Conservation (phyloP, 352 stramenopile genomes). For the Phytophthora citrophthora region DNA sequence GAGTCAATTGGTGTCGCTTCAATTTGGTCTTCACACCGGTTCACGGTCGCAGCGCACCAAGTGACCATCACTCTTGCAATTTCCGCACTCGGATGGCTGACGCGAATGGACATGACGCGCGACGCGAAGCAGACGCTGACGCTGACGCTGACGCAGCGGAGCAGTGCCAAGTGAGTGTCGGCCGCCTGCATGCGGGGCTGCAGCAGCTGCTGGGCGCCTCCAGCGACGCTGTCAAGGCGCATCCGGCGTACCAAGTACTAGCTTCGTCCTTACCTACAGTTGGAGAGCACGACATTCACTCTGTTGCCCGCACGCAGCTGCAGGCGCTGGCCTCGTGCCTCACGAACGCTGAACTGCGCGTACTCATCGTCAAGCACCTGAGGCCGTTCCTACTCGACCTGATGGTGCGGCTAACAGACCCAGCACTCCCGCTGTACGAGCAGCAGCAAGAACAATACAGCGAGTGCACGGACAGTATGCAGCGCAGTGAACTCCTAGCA, state of each 20-base stretch:
- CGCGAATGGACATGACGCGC: constrained; percentile 20
- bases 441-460: constrained; percentile 5
- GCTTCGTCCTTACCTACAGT: constrained; percentile 12
- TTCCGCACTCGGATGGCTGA: constrained; percentile 17
- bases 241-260: constrained; percentile 46
- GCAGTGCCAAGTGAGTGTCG: constrained; percentile 35
- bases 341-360: constrained; percentile 50
- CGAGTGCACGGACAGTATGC: constrained; percentile 56
- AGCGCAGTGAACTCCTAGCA: constrained; percentile 59
- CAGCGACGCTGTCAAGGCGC: constrained; percentile 11
- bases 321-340: constrained; percentile 67
- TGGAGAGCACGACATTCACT: constrained; percentile 23
- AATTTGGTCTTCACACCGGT: constrained; percentile 15
- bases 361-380: constrained; percentile 60
- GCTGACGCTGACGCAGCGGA: constrained; percentile 16
- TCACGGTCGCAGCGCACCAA: constrained; percentile 18
- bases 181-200: constrained; percentile 23
- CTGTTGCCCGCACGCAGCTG: constrained; percentile 37
- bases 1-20: constrained; percentile 23
- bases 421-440: constrained; percentile 54
- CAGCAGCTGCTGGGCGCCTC: constrained; percentile 17
- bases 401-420: constrained; percentile 66
- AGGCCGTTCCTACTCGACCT: constrained; percentile 79
- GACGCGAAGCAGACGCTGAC: constrained; percentile 5
- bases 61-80: constrained; percentile 13